These are phyloP conservation scores for Leucaena leucocephala DNA, from an alignment of 306 rosid species.

Conservation along the genomic window DNA sequence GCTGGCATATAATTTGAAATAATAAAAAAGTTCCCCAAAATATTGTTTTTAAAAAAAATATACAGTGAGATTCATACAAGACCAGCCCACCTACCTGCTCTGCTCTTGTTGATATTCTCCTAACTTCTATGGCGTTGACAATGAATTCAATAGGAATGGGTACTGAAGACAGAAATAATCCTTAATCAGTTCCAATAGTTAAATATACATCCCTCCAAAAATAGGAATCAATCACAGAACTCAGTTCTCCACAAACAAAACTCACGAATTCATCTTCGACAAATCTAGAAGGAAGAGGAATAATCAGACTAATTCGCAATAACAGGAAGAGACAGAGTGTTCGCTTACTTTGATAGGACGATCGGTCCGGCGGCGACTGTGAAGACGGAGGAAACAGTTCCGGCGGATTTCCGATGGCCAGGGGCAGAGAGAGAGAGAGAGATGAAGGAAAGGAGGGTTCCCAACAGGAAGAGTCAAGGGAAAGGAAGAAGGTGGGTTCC, in stretches of 20 bases:
- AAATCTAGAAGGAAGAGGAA: neutral
- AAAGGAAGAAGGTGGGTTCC: neutral
- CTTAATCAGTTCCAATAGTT: neutral
- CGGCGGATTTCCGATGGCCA: neutral
- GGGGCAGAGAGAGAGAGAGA: neutral
- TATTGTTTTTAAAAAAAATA: neutral
- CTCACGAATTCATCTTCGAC: slow-evolving; percentile 6
- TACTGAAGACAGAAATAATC: neutral
- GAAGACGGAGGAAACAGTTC: neutral
- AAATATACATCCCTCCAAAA: neutral
- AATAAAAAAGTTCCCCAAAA: neutral
- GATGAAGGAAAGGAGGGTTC: neutral
- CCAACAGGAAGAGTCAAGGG: neutral
- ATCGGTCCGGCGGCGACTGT: neutral
- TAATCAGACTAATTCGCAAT: neutral
- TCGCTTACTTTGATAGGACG: neutral
- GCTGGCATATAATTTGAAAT: slow-evolving; percentile 2
- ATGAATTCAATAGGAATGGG: neutral
- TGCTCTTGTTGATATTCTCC: neutral
- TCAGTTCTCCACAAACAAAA: neutral
- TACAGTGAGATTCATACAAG: neutral
- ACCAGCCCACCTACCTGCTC: neutral
- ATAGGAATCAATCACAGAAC: neutral
- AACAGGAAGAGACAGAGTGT: neutral
- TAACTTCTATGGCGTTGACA: neutral